Conservation (phyloP, 164 flowering plant species). For the Magnolia sinica region DNA sequence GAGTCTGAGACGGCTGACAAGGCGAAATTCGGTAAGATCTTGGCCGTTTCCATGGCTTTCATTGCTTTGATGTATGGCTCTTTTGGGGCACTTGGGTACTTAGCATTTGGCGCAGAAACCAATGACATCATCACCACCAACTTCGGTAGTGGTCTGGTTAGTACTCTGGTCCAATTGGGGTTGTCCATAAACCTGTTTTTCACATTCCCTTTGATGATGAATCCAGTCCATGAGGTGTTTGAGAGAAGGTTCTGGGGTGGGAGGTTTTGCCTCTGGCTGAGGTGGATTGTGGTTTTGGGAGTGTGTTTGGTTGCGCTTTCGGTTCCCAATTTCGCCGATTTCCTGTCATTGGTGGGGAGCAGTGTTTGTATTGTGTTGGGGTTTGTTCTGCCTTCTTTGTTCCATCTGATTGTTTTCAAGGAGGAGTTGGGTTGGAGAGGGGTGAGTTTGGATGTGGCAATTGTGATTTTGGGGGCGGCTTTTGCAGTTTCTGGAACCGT, state of each 20-base stretch:
- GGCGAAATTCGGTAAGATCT: conserved; percentile 49
- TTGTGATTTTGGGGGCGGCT: conserved; percentile 50
- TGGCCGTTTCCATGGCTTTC: conserved; percentile 56
- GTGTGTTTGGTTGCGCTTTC: conserved; percentile 67
- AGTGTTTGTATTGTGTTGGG: conserved; percentile 60
- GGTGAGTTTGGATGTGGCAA: conserved; percentile 30
- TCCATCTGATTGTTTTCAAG: conserved; percentile 64
- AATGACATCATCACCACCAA: conserved; percentile 78
- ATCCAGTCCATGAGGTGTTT: conserved; percentile 82
- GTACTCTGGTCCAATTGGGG: conserved; percentile 67
- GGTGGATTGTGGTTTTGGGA: conserved; percentile 63
- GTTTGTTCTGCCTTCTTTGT: conserved; percentile 80
- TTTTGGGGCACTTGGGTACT: conserved; percentile 82
- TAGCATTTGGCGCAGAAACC: conserved; percentile 77
- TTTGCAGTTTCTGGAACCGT: conserved; percentile 59
- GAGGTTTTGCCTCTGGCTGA: conserved; percentile 56
- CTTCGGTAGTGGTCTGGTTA: conserved; percentile 57
- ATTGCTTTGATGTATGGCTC: conserved; percentile 55
- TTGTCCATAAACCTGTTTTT: conserved; percentile 74
- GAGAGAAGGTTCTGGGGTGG: conserved; percentile 63
- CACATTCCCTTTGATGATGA: conserved; percentile 89
- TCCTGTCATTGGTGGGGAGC: conserved; percentile 82
- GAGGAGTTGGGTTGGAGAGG: conserved; percentile 41
- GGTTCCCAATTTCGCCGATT: conserved; percentile 91
- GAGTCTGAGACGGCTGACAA: conserved; percentile 67